Evolutionary conservation across 139 green algal species (phyloP).

Genomic region (Chlamydomonas applanata): DNA sequence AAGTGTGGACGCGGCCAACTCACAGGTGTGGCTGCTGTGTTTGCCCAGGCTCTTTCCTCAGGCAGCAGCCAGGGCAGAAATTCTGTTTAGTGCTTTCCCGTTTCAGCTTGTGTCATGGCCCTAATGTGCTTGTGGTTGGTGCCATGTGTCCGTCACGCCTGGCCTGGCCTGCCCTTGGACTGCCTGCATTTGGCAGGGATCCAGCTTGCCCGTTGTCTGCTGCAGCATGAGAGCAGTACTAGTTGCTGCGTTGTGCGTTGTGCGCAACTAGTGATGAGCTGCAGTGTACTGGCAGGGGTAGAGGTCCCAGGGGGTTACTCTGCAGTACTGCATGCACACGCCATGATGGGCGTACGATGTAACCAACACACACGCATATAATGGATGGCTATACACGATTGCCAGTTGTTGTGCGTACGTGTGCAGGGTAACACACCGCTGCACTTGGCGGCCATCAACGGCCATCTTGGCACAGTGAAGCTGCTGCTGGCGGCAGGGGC

Average conservation of each 20-base stretch:
- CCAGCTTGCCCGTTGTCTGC: too few relatives aligned
- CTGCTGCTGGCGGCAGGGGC: constrained; percentile 21
- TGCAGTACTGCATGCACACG: neutral
- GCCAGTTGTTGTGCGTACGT: neutral
- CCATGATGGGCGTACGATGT: neutral
- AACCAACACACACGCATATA: neutral
- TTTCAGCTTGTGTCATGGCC: neutral
- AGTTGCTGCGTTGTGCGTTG: too few relatives aligned
- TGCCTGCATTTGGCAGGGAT: too few relatives aligned
- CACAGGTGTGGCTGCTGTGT: constrained; percentile 12
- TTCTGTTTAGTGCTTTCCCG: neutral
- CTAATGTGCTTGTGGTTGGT: neutral
- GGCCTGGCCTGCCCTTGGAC: too few relatives aligned
- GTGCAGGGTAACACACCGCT: constrained; percentile 32
- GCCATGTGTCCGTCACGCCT: too few relatives aligned
- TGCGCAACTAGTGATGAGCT: too few relatives aligned
- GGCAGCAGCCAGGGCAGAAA: neutral
- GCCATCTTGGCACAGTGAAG: constrained; percentile 15
- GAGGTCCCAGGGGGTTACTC: too few relatives aligned
- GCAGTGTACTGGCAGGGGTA: too few relatives aligned
- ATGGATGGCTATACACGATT: neutral
- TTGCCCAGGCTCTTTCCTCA: neutral
- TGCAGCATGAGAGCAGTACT: too few relatives aligned
- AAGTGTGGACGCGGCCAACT: constrained; percentile 26
- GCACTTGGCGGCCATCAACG: constrained; percentile 41